phyloP scores from a whole-genome alignment of 495 filamentous ascomycete genomes.

The Neurospora sp. region DNA sequence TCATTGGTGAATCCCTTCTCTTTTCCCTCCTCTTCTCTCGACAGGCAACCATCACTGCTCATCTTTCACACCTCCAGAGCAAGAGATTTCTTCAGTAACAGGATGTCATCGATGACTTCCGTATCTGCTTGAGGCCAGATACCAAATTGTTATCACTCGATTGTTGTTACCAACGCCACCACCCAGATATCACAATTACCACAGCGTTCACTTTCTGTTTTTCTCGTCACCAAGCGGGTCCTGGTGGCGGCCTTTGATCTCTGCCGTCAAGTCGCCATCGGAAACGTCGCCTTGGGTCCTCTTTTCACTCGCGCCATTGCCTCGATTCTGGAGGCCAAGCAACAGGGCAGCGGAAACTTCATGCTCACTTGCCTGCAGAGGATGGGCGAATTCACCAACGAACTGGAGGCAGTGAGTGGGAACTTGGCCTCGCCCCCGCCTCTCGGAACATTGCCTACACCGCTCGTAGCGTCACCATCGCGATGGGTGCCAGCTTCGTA shows the following conservation, averaged over 20 bases:
- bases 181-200: too few species aligned
- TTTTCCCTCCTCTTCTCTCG: neutral
- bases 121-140: neutral
- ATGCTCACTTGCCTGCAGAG: neutral
- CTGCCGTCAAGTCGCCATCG: conserved; percentile 1
- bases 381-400: neutral
- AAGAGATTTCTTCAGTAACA: neutral
- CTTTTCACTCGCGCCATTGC: conserved; percentile 22
- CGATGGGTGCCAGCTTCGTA: conserved; percentile 14
- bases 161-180: too few species aligned
- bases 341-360: neutral
- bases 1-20: conserved; percentile 18
- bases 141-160: too few species aligned
- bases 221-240: too few species aligned
- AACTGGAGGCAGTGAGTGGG: neutral
- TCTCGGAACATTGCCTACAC: conserved; percentile 32
- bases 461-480: conserved; percentile 35
- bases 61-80: neutral
- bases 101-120: neutral
- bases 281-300: conserved; percentile 28
- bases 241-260: neutral
- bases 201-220: too few species aligned
- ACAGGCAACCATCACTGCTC: neutral
- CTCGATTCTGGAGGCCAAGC: neutral
- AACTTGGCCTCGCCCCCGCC: too few species aligned